Evolutionary conservation across 768 basidiomycete species (phyloP).

Genomic region (Dioszegia aurantiaca): DNA sequence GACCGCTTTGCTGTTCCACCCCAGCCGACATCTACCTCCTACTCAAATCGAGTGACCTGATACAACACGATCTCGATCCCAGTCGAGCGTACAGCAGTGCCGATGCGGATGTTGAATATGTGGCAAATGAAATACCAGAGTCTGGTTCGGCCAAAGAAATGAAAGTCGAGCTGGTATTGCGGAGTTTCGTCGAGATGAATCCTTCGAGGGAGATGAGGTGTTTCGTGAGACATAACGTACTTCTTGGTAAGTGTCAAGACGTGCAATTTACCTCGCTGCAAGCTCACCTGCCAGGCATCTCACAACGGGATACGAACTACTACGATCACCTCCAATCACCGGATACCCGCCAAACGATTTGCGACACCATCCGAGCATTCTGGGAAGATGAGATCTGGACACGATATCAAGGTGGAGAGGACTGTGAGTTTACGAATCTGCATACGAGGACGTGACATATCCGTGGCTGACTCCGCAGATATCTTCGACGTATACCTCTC

Average conservation of each 20-base stretch:
- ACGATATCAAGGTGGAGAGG: constrained; percentile 60
- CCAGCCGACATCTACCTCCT: constrained; percentile 88
- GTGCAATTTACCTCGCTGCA: neutral
- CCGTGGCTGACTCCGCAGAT: constrained; percentile 58
- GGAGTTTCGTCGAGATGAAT: constrained; percentile 86
- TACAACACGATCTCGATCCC: constrained; percentile 69
- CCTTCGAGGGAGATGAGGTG: constrained; percentile 81
- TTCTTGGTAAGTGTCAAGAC: constrained; percentile 64
- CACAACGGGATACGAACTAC: constrained; percentile 82
- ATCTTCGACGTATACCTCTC: constrained; percentile 82
- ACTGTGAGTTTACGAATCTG: too few relatives aligned
- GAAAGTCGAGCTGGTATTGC: constrained; percentile 73
- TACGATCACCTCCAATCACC: constrained; percentile 80
- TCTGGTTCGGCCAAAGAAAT: constrained; percentile 14
- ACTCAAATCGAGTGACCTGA: constrained; percentile 87
- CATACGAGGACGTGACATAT: too few relatives aligned
- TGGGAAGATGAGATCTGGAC: constrained; percentile 68
- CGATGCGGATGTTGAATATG: neutral
- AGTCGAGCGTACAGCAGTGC: constrained; percentile 70
- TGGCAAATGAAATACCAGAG: neutral
- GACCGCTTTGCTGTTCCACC: constrained; percentile 76
- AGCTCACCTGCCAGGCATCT: constrained; percentile 60
- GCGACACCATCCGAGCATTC: constrained; percentile 59
- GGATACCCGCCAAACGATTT: constrained; percentile 59
- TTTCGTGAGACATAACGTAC: constrained; percentile 70